Evolutionary conservation across 257 asterid species (phyloP).

Genomic region (Solanum piurae): DNA sequence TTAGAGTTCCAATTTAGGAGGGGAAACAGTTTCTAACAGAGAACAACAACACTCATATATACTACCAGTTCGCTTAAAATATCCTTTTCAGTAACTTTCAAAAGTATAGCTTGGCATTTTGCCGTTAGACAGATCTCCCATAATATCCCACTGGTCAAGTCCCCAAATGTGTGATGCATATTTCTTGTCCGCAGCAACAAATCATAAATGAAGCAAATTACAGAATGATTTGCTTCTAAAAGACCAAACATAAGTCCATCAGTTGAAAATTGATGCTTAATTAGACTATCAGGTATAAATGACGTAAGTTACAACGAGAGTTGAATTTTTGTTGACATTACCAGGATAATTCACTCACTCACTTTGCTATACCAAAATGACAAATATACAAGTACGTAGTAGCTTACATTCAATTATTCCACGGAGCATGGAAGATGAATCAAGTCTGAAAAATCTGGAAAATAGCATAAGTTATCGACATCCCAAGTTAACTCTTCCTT

Average conservation of each 20-base stretch:
- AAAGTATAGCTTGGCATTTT: not conserved
- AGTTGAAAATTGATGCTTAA: not conserved
- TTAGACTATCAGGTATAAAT: not conserved
- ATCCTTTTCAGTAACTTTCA: not conserved
- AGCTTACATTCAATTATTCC: not conserved
- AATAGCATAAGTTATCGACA: constrained; percentile 34
- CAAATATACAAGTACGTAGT: not conserved
- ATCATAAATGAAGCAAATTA: not conserved
- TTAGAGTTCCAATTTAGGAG: not conserved
- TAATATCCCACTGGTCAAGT: not conserved
- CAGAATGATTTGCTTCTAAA: not conserved
- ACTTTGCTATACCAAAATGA: not conserved
- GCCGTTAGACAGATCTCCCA: not conserved
- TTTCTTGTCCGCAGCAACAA: not conserved
- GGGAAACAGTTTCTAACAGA: not conserved
- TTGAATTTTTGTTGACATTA: not conserved
- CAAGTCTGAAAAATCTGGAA: not conserved
- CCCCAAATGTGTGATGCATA: not conserved
- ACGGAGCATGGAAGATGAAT: not conserved
- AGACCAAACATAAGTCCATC: not conserved
- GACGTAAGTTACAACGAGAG: not conserved
- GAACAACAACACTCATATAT: not conserved
- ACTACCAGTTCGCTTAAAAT: not conserved
- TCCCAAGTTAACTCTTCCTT: constrained; percentile 65
- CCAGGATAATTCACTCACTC: not conserved